phyloP scores from a whole-genome alignment of 345 rosid species.

The Erucastrum elatum region DNA sequence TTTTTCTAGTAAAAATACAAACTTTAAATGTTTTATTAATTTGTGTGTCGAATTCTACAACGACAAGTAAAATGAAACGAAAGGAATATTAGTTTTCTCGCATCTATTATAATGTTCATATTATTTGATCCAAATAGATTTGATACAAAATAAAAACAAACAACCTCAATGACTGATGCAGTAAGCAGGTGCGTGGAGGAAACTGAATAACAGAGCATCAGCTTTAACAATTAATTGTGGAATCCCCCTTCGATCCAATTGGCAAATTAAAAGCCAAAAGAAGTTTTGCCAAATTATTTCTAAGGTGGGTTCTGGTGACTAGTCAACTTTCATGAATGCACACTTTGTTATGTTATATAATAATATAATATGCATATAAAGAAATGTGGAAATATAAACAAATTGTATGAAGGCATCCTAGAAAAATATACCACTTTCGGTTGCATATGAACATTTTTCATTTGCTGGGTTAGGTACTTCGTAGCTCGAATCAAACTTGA shows the following conservation, averaged over 20 bases:
- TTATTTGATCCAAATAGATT: background rate
- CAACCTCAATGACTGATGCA: background rate
- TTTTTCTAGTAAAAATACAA: no score
- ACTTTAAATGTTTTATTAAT: no score
- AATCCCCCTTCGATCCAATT: slow-evolving; percentile 16
- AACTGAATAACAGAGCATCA: slow-evolving; percentile 3
- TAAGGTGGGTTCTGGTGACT: slow-evolving; percentile 40
- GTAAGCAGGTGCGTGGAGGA: slow-evolving; percentile 5
- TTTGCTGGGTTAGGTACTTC: slow-evolving; percentile 25
- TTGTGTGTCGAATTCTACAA: no score
- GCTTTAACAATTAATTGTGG: slow-evolving; percentile 17
- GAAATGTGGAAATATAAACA: background rate
- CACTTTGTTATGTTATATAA: slow-evolving; percentile 16
- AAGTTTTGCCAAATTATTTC: slow-evolving; percentile 7
- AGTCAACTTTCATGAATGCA: slow-evolving; percentile 36
- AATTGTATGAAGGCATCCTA: slow-evolving; percentile 13
- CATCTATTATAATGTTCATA: background rate
- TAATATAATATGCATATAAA: background rate
- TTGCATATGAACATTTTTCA: slow-evolving; percentile 9
- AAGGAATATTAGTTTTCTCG: no score
- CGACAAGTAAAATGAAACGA: no score
- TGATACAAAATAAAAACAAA: background rate
- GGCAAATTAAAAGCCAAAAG: slow-evolving; percentile 31
- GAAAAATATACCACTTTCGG: slow-evolving; percentile 6
- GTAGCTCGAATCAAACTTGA: slow-evolving; percentile 14